Evolutionary conservation across 768 basidiomycete species (phyloP), one percentile per base, ranked within the genome.

Genomic region (Trametopsis cervina): DNA sequence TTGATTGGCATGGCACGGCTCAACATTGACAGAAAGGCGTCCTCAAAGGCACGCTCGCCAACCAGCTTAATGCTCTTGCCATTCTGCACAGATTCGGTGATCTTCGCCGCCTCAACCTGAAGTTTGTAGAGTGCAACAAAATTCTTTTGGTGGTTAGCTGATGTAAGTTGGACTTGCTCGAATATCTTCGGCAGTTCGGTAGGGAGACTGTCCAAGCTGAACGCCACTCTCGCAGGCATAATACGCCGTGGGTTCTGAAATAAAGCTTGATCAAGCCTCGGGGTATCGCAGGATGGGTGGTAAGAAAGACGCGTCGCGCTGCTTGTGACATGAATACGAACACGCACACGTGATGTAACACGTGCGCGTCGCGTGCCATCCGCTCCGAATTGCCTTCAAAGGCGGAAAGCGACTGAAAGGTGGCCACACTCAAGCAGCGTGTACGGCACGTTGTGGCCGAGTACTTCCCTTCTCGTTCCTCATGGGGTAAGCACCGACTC

Each of bases 111-210:
- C 45, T 85, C 74, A 3, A 66, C 47, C 48, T 94, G 90, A 36
- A 94, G 65, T 63, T 90, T 90, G 70, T 89, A 73, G 2, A 96
- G 75, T 0, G 81, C 80, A 36, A 90, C 83, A 43, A 83, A 70
- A 66, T 96, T 95, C 73, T 96, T 96, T 52, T 84, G 81, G 64
- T 97, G 93, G 62, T 89, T 92, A 7, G 87, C 81, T 12, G 73
- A 64, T 0, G 84, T 79, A 5, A 62, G 68, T 62, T 93, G 89
- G 0, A 74, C 86, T 66, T 95, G 87, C 23, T 86, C 80, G 52
- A 94, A 89, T 38, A 92, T 87, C 26, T 75, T 78, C 17, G 78
- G 75, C 17, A 88, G 57, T 12, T 62, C 58, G 2, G 55, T 51
- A 10, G 62, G 41, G 35, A 66, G 55, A 18, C 57, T 59, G 15